phyloP scores from a whole-genome alignment of 352 stramenopile genomes.

The Blastocystis sp. region DNA sequence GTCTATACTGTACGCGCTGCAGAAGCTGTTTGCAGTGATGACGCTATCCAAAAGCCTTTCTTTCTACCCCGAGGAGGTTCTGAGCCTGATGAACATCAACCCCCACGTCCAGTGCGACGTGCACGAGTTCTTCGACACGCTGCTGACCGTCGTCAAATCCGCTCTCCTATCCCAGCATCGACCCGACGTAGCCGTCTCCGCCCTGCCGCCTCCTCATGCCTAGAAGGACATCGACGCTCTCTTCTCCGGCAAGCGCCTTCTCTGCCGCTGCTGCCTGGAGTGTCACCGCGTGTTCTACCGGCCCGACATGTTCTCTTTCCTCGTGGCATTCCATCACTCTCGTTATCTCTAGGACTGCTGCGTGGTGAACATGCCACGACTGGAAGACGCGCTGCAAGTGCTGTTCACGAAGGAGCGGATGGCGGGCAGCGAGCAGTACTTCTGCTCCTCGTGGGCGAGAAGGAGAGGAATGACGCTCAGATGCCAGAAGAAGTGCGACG shows the following conservation, averaged over 20 bases:
- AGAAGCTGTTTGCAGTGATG: conserved; percentile 59
- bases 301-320: conserved; percentile 58
- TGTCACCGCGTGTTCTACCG: conserved; percentile 62
- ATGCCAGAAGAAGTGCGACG: conserved; percentile 55
- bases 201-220: neutral
- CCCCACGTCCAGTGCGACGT: conserved; percentile 53
- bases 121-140: conserved; percentile 64
- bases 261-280: conserved; percentile 61
- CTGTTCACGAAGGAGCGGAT: conserved; percentile 50
- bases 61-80: conserved; percentile 20
- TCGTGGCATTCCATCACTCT: neutral
- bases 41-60: conserved; percentile 42
- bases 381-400: conserved; percentile 62
- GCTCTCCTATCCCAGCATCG: neutral
- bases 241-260: conserved; percentile 39
- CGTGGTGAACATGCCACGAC: conserved; percentile 38
- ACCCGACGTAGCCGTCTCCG: neutral
- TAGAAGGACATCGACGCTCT: conserved; percentile 38
- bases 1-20: conserved; percentile 34
- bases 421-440: conserved; percentile 53
- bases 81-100: conserved; percentile 16
- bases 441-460: conserved; percentile 29
- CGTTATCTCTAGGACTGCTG: conserved; percentile 27
- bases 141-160: conserved; percentile 23
- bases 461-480: neutral